Conservation (phyloP, 2,329 filamentous ascomycete genomes). For the Cyclaneusma minus region DNA sequence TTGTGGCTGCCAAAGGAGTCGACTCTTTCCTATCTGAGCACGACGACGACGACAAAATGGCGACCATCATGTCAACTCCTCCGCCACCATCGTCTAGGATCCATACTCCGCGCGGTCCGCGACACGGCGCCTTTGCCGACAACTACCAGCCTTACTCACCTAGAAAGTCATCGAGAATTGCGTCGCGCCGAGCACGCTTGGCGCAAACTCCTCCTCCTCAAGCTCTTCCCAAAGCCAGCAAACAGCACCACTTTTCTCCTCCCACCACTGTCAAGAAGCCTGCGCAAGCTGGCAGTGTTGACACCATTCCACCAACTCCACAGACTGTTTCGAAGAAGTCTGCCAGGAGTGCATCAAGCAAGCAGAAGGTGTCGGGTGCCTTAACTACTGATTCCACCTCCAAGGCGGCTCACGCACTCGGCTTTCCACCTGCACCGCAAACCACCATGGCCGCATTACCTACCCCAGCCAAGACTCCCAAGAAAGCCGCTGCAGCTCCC, state of each 20-base stretch:
- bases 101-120: conserved; percentile 54
- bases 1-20: too few species aligned
- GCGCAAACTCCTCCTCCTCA: conserved; percentile 36
- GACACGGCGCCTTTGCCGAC: conserved; percentile 47
- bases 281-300: conserved; percentile 9
- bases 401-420: conserved; percentile 27
- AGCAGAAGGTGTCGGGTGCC: conserved; percentile 29
- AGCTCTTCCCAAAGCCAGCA: conserved; percentile 20
- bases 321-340: conserved; percentile 14
- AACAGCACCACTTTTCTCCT: conserved; percentile 15
- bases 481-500: conserved; percentile 35
- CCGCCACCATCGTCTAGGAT: conserved; percentile 37
- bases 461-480: conserved; percentile 64
- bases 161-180: conserved; percentile 52
- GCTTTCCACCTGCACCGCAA: conserved; percentile 13
- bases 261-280: conserved; percentile 7
- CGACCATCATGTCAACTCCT: conserved; percentile 34
- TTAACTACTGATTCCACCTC: conserved; percentile 28
- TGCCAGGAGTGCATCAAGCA: conserved; percentile 13
- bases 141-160: conserved; percentile 59
- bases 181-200: conserved; percentile 32
- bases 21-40: too few species aligned
- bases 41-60: conserved; percentile 10
- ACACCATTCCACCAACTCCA: conserved; percentile 10
- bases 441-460: conserved; percentile 30